These are phyloP conservation scores for Fusarium pseudonygamai DNA, from an alignment of 2,329 filamentous ascomycete genomes.

Conservation along the genomic window DNA sequence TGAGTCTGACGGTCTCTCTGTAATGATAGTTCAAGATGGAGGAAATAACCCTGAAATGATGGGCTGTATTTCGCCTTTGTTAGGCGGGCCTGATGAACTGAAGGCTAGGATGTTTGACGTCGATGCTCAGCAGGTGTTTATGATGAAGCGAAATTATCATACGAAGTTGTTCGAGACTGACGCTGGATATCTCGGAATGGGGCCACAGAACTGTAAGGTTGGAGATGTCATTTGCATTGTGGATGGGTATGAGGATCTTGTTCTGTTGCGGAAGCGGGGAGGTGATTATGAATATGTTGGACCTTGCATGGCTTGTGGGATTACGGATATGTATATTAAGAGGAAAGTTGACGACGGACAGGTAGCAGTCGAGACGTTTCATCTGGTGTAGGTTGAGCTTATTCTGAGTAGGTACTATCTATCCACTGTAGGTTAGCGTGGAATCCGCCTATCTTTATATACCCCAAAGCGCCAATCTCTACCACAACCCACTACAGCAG, in stretches of 20 bases:
- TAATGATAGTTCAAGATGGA: neutral
- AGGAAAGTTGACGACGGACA: neutral
- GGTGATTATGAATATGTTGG: neutral
- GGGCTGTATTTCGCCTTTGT: neutral
- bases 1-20: neutral
- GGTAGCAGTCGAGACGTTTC: neutral
- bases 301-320: neutral
- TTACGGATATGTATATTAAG: neutral
- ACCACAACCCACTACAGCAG: neutral
- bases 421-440: neutral
- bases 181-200: neutral
- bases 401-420: too few relatives aligned
- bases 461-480: rapidly evolving
- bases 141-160: neutral
- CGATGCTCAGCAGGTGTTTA: neutral
- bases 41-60: neutral
- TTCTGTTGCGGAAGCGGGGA: neutral
- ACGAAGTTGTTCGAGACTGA: neutral
- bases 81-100: neutral
- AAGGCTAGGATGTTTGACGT: neutral
- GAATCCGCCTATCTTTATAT: rapidly evolving
- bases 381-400: neutral
- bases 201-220: neutral
- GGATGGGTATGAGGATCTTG: neutral
- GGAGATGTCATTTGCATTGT: neutral